These are phyloP conservation scores for Circinella minor DNA, from an alignment of 371 early-diverging fungal species.

Conservation along the genomic window DNA sequence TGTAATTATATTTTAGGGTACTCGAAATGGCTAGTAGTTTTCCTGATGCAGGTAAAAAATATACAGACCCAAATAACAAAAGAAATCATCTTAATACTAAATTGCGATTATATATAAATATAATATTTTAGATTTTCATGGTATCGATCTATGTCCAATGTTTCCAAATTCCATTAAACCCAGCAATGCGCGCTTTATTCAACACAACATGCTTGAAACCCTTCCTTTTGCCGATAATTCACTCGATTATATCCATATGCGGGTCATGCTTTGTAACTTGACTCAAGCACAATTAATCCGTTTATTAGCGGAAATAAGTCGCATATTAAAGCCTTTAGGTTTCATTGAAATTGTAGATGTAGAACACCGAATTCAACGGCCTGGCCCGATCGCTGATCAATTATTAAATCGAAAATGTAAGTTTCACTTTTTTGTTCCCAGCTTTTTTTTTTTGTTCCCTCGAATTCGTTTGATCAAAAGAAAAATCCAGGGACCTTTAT, in stretches of 20 bases:
- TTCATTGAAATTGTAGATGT: constrained; percentile 58
- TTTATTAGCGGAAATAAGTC: constrained; percentile 38
- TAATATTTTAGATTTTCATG: constrained; percentile 44
- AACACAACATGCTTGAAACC: constrained; percentile 48
- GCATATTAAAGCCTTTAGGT: constrained; percentile 58
- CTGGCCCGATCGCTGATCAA: constrained; percentile 48
- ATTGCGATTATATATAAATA: not conserved
- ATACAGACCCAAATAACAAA: too few species aligned
- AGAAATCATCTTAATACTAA: too few species aligned
- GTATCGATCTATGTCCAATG: constrained; percentile 58
- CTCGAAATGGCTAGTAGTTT: constrained; percentile 25
- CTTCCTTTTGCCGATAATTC: constrained; percentile 55
- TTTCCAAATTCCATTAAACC: constrained; percentile 64
- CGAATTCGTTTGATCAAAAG: too few species aligned
- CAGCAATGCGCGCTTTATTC: constrained; percentile 53
- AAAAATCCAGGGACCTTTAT: too few species aligned
- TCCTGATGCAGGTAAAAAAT: constrained; percentile 21
- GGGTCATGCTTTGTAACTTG: constrained; percentile 46
- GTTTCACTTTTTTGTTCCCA: not conserved
- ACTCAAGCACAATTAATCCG: constrained; percentile 39
- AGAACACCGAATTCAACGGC: constrained; percentile 48
- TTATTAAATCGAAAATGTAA: constrained; percentile 45
- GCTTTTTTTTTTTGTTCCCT: not conserved
- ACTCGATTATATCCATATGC: constrained; percentile 63
- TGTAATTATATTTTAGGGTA: constrained; percentile 11